Conservation (phyloP, 257 asterid genomes). For the Penstemon barbatus region DNA sequence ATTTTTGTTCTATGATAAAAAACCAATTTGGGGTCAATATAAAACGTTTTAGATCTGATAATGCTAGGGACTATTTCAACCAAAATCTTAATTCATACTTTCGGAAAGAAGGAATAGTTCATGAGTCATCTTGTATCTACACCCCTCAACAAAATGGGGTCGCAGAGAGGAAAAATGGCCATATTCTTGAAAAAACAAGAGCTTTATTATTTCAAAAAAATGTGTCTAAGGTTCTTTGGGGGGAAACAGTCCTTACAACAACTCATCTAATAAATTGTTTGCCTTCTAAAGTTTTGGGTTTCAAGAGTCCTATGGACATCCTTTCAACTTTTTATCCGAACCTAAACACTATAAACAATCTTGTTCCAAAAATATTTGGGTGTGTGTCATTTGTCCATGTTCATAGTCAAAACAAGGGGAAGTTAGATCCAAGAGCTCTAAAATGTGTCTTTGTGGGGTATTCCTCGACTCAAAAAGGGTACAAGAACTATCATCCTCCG, state of each 20-base stretch:
- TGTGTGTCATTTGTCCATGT: background rate
- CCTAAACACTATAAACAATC: background rate
- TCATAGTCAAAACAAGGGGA: background rate
- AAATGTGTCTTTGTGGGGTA: background rate
- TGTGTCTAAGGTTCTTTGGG: background rate
- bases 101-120: background rate
- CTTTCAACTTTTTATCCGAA: background rate
- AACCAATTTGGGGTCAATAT: background rate
- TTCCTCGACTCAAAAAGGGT: background rate
- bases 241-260: background rate
- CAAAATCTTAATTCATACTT: background rate
- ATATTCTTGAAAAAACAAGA: background rate
- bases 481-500: background rate
- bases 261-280: background rate
- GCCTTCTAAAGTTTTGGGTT: background rate
- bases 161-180: background rate
- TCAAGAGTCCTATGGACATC: background rate
- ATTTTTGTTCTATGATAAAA: background rate
- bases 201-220: background rate
- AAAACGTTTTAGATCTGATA: background rate
- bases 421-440: background rate
- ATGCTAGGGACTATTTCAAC: background rate
- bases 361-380: background rate
- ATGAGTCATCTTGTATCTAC: constrained; percentile 10
- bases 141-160: constrained; percentile 27